These are phyloP conservation scores for Chimonanthus salicifolius DNA, from an alignment of 164 flowering plant species.

Conservation along the genomic window DNA sequence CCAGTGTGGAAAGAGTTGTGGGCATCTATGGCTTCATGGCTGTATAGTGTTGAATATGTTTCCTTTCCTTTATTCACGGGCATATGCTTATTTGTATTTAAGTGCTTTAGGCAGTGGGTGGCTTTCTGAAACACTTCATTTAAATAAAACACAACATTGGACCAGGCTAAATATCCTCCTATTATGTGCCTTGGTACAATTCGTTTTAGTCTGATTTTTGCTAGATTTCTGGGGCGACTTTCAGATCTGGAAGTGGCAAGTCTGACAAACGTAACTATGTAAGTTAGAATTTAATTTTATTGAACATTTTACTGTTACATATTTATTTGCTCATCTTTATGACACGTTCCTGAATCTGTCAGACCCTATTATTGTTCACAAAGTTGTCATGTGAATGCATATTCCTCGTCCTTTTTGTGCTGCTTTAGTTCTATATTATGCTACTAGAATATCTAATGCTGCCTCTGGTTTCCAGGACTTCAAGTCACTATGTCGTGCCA, in stretches of 20 bases:
- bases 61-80: conserved; percentile 26
- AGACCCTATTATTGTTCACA: background rate
- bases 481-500: no score
- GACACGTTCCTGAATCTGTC: background rate
- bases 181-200: no score
- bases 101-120: no score
- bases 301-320: background rate
- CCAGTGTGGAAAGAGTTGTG: background rate
- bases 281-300: background rate
- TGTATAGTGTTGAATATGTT: conserved; percentile 33
- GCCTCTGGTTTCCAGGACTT: no score
- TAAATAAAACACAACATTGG: no score
- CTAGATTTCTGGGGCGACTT: no score
- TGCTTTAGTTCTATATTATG: background rate
- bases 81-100: no score
- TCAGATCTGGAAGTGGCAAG: no score
- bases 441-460: no score
- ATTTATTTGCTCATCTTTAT: background rate
- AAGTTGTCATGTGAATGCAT: background rate
- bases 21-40: conserved; percentile 13
- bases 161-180: no score
- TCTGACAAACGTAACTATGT: background rate
- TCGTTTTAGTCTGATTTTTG: no score
- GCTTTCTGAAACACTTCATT: no score
- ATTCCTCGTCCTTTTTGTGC: background rate